Base-by-base conservation (phyloP, 2,329 filamentous ascomycete genomes). In the Diaporthe vexans region DNA sequence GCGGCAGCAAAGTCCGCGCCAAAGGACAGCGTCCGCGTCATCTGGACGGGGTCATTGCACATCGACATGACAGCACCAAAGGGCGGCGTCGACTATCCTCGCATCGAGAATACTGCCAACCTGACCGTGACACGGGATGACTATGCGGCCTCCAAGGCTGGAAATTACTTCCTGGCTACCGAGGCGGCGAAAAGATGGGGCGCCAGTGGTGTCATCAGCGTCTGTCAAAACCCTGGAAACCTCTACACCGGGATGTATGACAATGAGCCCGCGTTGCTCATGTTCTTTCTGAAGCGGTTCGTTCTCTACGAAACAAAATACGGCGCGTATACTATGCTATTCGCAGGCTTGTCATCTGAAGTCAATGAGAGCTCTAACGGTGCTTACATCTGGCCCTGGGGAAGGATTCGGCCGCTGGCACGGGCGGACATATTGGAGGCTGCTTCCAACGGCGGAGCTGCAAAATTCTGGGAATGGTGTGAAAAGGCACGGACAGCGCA, bases 391-490 rank as follows among this genome's bases (percentile, higher is more conserved):
- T 63, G 58, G 58, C 58, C 58, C 10, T 63, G 58, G 58, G 58
- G 58, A 63, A 46, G 58, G 21, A 63, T 46, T 5, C 58, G 37
- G 5, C 58, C 58, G 58, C 58, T 63, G n/a, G 37, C 58, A 63
- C 58, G 58, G 58, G 58, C 37, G n/a, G 58, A 63, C 58, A 63
- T 63, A 63, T 63, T 63, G 58, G 58, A 63, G 58, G 58, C 58
- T 46, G 58, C 29, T 63, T 63, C 58, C 37, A 63, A 63, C 37
- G 58, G 58, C 58, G 5, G 37, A 29, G 58, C 58, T 63, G n/a
- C 35, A 63, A 63, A 63, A 10, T 63, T 63, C 58, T 63, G 58
- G 58, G 58, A 63, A n/a, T 63, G 58, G 58, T 63, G 58, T 29
- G 58, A 63, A 63, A 61, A 29, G 58, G 58, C 58, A 46, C 9